Conservation (phyloP, 805 yeast species). For the Monosporozyma yasuniensis region DNA sequence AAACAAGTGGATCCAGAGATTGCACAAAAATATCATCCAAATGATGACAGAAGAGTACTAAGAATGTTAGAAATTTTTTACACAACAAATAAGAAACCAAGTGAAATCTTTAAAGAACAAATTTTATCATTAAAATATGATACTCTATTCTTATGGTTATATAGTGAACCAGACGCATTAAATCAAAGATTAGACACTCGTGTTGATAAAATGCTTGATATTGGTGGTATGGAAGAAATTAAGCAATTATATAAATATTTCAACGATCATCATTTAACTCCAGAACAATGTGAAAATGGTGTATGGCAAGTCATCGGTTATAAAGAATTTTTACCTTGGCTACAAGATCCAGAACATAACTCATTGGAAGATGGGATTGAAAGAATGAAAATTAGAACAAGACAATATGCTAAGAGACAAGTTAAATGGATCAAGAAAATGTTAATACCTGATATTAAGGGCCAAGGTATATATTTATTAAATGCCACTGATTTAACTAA, state of each 20-base stretch:
- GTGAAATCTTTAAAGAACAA: slow-evolving; percentile 63
- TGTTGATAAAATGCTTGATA: slow-evolving; percentile 72
- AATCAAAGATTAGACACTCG: slow-evolving; percentile 60
- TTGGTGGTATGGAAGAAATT: slow-evolving; percentile 67
- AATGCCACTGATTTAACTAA: slow-evolving; percentile 63
- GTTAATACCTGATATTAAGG: slow-evolving; percentile 53
- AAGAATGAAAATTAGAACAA: slow-evolving; percentile 73
- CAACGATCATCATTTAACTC: slow-evolving; percentile 17
- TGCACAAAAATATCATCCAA: slow-evolving; percentile 82
- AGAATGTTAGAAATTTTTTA: slow-evolving; percentile 76
- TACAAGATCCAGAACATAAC: slow-evolving; percentile 22
- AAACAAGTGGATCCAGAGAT: slow-evolving; percentile 56
- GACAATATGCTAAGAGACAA: slow-evolving; percentile 82
- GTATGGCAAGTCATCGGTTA: slow-evolving; percentile 94
- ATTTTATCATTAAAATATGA: slow-evolving; percentile 47
- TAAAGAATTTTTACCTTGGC: slow-evolving; percentile 78
- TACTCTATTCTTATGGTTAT: slow-evolving; percentile 75
- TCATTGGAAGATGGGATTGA: slow-evolving; percentile 43
- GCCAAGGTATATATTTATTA: slow-evolving; percentile 47
- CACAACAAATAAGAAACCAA: slow-evolving; percentile 56
- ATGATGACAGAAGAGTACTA: slow-evolving; percentile 68
- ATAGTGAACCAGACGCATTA: slow-evolving; percentile 50
- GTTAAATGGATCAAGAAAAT: slow-evolving; percentile 82
- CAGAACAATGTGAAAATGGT: slow-evolving; percentile 54
- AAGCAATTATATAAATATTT: slow-evolving; percentile 45